Conservation (phyloP, 2,329 filamentous ascomycete species). For the Zalaria obscura region DNA sequence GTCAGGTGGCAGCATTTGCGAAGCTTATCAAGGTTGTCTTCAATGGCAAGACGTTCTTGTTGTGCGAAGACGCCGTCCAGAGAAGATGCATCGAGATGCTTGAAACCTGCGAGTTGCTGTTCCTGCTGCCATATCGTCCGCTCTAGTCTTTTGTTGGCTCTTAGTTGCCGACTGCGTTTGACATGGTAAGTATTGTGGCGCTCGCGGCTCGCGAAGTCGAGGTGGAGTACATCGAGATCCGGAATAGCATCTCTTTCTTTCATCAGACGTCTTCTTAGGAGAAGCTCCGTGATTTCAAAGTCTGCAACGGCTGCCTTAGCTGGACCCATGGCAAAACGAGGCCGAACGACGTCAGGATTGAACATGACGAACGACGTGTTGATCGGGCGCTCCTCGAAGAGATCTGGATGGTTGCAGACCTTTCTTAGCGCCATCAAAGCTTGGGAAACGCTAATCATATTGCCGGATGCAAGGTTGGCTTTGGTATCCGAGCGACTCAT, state of each 20-base stretch:
- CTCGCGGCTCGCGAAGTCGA: conserved; percentile 13
- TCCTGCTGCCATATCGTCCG: conserved; percentile 61
- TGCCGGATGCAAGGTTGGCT: conserved; percentile 77
- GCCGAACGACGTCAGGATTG: conserved; percentile 21
- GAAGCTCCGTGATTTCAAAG: conserved; percentile 57
- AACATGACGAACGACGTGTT: conserved; percentile 93
- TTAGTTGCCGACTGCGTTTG: conserved; percentile 28
- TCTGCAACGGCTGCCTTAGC: conserved; percentile 54
- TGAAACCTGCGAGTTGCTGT: conserved; percentile 36
- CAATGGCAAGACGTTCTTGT: conserved; percentile 56
- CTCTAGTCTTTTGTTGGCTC: conserved; percentile 54
- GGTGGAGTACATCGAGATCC: conserved; percentile 54
- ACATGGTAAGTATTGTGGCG: conserved; percentile 35
- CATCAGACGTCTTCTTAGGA: conserved; percentile 55
- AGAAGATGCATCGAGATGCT: conserved; percentile 48
- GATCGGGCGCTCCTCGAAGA: conserved; percentile 91
- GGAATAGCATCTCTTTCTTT: conserved; percentile 20
- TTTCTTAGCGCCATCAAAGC: conserved; percentile 95
- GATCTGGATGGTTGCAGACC: conserved; percentile 94
- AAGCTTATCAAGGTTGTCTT: conserved; percentile 60
- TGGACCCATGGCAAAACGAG: conserved; percentile 3
- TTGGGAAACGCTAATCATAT: conserved; percentile 96
- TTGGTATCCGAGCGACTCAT: conserved; percentile 81
- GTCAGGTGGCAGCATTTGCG: conserved; percentile 73
- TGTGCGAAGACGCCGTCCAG: conserved; percentile 57